Conservation (phyloP, 2,329 filamentous ascomycete species). For the Neopestalotiopsis sp. region DNA sequence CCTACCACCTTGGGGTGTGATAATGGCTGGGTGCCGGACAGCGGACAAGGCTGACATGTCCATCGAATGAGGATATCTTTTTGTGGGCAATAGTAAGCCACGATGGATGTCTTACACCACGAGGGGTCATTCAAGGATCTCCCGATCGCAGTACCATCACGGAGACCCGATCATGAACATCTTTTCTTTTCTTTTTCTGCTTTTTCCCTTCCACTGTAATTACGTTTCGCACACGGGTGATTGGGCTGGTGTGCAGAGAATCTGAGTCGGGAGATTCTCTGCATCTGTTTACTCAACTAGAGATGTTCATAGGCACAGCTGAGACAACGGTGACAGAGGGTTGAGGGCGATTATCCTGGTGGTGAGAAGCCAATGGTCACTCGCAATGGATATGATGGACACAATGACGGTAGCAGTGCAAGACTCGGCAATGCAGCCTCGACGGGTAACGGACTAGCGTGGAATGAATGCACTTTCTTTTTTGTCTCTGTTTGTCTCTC, state of each 20-base stretch:
- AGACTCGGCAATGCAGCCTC: constrained; percentile 5
- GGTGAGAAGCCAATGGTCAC: too few relatives aligned
- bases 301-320: too few relatives aligned
- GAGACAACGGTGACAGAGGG: too few relatives aligned
- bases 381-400: background rate
- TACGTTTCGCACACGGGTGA: too few relatives aligned
- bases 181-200: too few relatives aligned
- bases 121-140: background rate
- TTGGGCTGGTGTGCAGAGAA: too few relatives aligned
- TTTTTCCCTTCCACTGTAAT: too few relatives aligned
- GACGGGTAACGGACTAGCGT: constrained; percentile 13
- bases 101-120: background rate
- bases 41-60: constrained; percentile 8
- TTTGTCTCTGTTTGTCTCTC: background rate
- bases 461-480: constrained; percentile 8
- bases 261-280: too few relatives aligned
- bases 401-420: background rate
- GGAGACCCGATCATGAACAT: too few relatives aligned
- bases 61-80: too few relatives aligned
- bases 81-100: background rate
- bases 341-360: too few relatives aligned
- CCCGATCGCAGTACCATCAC: background rate
- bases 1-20: background rate
- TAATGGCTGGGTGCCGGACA: background rate
- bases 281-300: too few relatives aligned